phyloP scores from a whole-genome alignment of 148 eudicot species.

The Simmondsia chinensis region DNA sequence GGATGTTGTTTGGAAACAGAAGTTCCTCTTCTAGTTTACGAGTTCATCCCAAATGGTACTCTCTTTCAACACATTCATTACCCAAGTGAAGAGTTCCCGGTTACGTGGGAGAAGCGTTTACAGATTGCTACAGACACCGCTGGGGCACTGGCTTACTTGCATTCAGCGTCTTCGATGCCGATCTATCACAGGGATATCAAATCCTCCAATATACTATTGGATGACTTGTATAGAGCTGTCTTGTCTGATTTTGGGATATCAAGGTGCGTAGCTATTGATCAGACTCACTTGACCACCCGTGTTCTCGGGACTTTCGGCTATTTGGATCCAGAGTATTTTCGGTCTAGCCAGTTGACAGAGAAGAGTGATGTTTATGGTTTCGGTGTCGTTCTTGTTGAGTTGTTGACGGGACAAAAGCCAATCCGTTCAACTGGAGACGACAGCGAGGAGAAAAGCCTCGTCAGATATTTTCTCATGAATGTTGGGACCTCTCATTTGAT shows the following conservation, averaged over 20 bases:
- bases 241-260: constrained; percentile 32
- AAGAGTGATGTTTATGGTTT: constrained; percentile 37
- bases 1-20: constrained; percentile 23
- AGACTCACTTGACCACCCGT: constrained; percentile 28
- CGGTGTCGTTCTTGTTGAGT: constrained; percentile 31
- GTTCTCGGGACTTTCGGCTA: constrained; percentile 35
- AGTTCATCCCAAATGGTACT: constrained; percentile 22
- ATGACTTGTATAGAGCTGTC: constrained; percentile 21
- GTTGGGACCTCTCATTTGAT: constrained; percentile 9
- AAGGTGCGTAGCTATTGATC: constrained; percentile 17
- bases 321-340: constrained; percentile 33
- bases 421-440: constrained; percentile 14
- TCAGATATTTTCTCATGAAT: constrained; percentile 18
- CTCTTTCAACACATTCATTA: constrained; percentile 20
- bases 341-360: constrained; percentile 23
- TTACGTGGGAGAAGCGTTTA: constrained; percentile 30
- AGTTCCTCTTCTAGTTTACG: constrained; percentile 25
- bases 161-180: constrained; percentile 14
- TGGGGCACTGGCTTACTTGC: constrained; percentile 22
- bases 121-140: constrained; percentile 28
- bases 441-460: constrained; percentile 14
- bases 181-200: constrained; percentile 32
- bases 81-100: constrained; percentile 16
- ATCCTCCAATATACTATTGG: constrained; percentile 30
- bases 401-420: constrained; percentile 26